A percentile compares a stretch with the other conserved stretches of the same genome.
Evolutionary conservation across 1,284 basidiomycete species (phyloP).

Genomic region (Termitomyces sp.): DNA sequence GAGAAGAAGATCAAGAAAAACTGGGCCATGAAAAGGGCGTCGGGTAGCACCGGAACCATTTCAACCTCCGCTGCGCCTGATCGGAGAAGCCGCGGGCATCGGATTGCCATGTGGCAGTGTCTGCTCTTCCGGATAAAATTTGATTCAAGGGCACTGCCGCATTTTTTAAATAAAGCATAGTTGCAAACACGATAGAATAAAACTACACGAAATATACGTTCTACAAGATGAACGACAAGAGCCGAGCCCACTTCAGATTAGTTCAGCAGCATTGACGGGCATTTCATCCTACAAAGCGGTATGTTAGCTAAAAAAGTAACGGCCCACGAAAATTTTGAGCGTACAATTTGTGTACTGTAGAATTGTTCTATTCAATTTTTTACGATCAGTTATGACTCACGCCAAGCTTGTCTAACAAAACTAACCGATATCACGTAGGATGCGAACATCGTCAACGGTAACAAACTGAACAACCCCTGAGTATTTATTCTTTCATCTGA

Average conservation of each 20-base stretch:
- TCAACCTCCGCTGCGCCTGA: conserved; percentile 31
- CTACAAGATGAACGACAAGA: conserved; percentile 12
- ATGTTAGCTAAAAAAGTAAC: conserved; percentile 18
- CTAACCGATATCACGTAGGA: conserved; percentile 86
- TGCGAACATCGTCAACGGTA: conserved; percentile 85
- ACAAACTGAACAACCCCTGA: conserved; percentile 61
- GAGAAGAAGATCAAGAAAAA: conserved; percentile 28
- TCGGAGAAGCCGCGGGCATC: conserved; percentile 14
- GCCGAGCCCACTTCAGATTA: conserved; percentile 47
- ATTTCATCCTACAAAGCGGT: conserved; percentile 72
- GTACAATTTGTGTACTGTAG: conserved; percentile 84
- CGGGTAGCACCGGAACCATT: conserved; percentile 40
- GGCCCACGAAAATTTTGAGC: conserved; percentile 21
- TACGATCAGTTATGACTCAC: conserved; percentile 14
- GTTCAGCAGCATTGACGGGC: conserved; percentile 88
- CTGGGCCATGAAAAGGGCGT: conserved; percentile 38
- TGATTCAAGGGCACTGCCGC: background rate
- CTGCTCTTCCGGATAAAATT: background rate
- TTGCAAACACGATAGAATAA: conserved; percentile 13
- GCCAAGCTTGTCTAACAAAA: conserved; percentile 16
- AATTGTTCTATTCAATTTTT: conserved; percentile 60
- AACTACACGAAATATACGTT: conserved; percentile 17
- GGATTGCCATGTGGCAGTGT: conserved; percentile 1
- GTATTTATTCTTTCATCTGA: conserved; percentile 3
- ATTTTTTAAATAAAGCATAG: background rate